Evolutionary conservation across 495 filamentous ascomycete genomes (phyloP), one percentile per base, ranked within the genome.

Genomic region (Hyaloscypha bicolor): DNA sequence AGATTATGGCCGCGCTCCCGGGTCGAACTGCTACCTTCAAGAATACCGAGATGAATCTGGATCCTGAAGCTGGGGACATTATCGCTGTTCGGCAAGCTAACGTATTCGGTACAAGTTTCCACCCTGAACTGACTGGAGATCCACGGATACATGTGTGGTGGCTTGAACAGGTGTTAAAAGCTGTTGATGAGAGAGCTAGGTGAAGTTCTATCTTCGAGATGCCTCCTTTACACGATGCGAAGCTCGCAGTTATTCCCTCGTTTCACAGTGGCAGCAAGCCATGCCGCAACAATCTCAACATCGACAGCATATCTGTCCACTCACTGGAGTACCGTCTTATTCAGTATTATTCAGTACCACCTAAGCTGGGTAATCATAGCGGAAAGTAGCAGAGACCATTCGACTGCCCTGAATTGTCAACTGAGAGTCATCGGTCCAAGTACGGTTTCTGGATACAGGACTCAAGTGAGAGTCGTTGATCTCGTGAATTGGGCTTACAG

Each of bases 91-190:
- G 85, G 65, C 94, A 98, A 78, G 91, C 92, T 14, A 97, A 98
- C 79, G 92, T 97, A 1, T 93, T 99, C 67, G 96, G 93, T 6
- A 98, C 93, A 8, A 97, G 93, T 74, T 99, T 98, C 74, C 96
- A 99, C 74, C 95, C 96, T 0, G 96, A 99, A 76, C 77, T 99
- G 74, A 99, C 94, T 29, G 87, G 87, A 29, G 95, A 99, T 77
- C 81, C 86, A 65, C 83, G 95, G 71, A 97, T 98, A 72, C 95
- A 99, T 78, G 78, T 86, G 4, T 99, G 95, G 95, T 99, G 95
- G 95, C 72, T 99, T 74, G 76, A 83, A 70, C 85, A 93, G 76
- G 92, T 97, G 39, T 37, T 79, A 31, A 75, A 79, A 53, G 75
- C 73, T 62, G 52, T 79, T 32, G 66, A 69, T 3, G 42, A 48